Evolutionary conservation across 2,329 filamentous ascomycete genomes (phyloP).

Genomic region (Lachnellula occidentalis): DNA sequence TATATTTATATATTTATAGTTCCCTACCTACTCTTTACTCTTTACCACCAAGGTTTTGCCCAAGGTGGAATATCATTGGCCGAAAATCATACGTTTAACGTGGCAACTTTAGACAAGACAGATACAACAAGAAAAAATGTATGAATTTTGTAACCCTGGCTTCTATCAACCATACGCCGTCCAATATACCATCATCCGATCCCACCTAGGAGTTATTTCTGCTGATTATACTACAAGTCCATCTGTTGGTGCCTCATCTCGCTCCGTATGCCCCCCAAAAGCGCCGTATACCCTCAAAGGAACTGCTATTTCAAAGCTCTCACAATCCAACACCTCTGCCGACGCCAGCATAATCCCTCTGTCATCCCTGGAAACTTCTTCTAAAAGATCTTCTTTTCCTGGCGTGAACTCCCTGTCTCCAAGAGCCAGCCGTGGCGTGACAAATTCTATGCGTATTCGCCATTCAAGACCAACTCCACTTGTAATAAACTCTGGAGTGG

Average conservation of each 20-base stretch:
- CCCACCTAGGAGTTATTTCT: neutral
- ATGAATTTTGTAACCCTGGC: conserved; percentile 6
- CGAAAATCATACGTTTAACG: neutral
- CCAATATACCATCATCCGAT: conserved; percentile 1
- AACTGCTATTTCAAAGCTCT: conserved; percentile 86
- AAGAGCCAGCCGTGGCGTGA: conserved; percentile 57
- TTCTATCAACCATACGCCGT: conserved; percentile 15
- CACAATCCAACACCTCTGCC: conserved; percentile 71
- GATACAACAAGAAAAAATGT: neutral
- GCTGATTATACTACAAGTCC: conserved; percentile 27
- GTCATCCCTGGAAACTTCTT: conserved; percentile 74
- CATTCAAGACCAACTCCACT: conserved; percentile 83
- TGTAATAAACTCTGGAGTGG: conserved; percentile 88
- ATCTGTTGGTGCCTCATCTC: conserved; percentile 18
- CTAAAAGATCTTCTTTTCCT: conserved; percentile 51
- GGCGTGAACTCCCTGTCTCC: conserved; percentile 33
- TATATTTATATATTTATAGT: too few species aligned
- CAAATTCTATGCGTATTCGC: conserved; percentile 88
- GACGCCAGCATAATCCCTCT: conserved; percentile 72
- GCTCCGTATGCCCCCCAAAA: conserved; percentile 21
- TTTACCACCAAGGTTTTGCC: too few species aligned
- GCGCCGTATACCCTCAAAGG: conserved; percentile 76
- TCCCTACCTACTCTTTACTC: too few species aligned
- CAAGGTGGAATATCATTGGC: too few species aligned
- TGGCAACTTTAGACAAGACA: neutral